These are phyloP conservation scores for Coemansia sp. DNA, from an alignment of 192 early-diverging fungal genomes.

Conservation along the genomic window DNA sequence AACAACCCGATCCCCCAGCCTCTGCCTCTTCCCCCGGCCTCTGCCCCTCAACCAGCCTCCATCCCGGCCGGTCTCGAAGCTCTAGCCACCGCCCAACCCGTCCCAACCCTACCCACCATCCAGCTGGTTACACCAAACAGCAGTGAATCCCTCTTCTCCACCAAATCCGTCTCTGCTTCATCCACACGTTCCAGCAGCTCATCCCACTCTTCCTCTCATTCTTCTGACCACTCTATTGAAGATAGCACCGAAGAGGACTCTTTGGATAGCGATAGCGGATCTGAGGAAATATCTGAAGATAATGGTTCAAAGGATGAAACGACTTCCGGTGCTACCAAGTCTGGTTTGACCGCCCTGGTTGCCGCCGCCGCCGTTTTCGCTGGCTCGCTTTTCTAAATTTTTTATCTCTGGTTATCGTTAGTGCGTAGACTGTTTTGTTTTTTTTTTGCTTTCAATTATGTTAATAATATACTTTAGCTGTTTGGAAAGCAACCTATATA, in stretches of 20 bases:
- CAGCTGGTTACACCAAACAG: conserved; percentile 1
- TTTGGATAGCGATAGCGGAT: conserved; percentile 8
- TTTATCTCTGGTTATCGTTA: not conserved
- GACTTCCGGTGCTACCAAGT: not conserved
- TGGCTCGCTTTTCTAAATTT: conserved; percentile 15
- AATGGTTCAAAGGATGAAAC: not conserved
- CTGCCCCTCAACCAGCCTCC: conserved; percentile 36
- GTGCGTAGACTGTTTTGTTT: not conserved
- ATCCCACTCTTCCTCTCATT: not conserved
- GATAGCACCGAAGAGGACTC: not conserved
- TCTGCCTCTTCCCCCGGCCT: conserved; percentile 23
- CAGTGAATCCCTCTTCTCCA: not conserved
- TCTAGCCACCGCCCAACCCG: conserved; percentile 5
- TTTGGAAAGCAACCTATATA: not conserved
- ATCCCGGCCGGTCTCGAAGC: conserved; percentile 42
- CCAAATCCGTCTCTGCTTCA: not conserved
- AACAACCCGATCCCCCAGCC: conserved; percentile 50
- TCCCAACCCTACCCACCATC: conserved; percentile 10
- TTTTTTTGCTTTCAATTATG: not conserved
- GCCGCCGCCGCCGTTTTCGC: conserved; percentile 7
- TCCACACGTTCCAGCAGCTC: not conserved
- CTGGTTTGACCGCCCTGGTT: not conserved
- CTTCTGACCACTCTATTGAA: not conserved
- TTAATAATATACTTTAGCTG: not conserved
- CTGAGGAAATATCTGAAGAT: not conserved